Evolutionary conservation across 2,329 filamentous ascomycete species (phyloP).

Genomic region (Colletotrichum cuscutae): DNA sequence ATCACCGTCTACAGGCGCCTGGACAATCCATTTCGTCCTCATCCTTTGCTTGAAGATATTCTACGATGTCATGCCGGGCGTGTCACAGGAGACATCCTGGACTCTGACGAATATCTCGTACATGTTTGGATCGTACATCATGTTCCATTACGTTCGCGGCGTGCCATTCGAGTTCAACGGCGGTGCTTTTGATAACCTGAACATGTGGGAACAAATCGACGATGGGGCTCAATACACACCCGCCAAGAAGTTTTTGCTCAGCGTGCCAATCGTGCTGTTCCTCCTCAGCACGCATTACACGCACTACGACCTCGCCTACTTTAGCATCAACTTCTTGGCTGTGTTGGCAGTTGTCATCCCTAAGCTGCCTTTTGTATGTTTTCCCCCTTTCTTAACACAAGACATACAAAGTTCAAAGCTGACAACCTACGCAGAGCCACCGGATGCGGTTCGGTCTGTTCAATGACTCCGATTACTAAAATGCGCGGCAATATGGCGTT

Average conservation of each 20-base stretch:
- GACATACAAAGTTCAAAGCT: slow-evolving; percentile 38
- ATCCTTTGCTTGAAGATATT: slow-evolving; percentile 94
- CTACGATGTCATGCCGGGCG: slow-evolving; percentile 94
- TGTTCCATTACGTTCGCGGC: slow-evolving; percentile 99
- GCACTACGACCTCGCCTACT: slow-evolving; percentile 96
- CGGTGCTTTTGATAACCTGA: slow-evolving; percentile 98
- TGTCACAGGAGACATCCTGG: slow-evolving; percentile 98
- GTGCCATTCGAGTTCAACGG: slow-evolving; percentile 99
- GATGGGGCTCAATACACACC: slow-evolving; percentile 99
- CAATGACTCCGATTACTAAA: slow-evolving; percentile 71
- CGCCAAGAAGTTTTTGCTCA: slow-evolving; percentile 97
- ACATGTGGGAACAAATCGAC: slow-evolving; percentile 99
- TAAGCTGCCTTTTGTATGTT: slow-evolving; percentile 91
- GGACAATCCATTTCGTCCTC: slow-evolving; percentile 96
- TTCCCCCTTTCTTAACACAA: background rate
- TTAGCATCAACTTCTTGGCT: slow-evolving; percentile 95
- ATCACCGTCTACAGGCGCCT: slow-evolving; percentile 74
- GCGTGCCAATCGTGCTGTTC: slow-evolving; percentile 93
- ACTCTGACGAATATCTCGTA: slow-evolving; percentile 98
- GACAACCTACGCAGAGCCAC: slow-evolving; percentile 69
- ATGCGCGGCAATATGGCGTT: slow-evolving; percentile 30
- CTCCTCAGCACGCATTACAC: slow-evolving; percentile 98
- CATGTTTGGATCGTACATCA: slow-evolving; percentile 98
- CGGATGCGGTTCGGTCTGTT: slow-evolving; percentile 82
- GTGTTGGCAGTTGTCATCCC: slow-evolving; percentile 94